phyloP scores from a whole-genome alignment of 2,329 filamentous ascomycete genomes.

The Pezicula radicicola region DNA sequence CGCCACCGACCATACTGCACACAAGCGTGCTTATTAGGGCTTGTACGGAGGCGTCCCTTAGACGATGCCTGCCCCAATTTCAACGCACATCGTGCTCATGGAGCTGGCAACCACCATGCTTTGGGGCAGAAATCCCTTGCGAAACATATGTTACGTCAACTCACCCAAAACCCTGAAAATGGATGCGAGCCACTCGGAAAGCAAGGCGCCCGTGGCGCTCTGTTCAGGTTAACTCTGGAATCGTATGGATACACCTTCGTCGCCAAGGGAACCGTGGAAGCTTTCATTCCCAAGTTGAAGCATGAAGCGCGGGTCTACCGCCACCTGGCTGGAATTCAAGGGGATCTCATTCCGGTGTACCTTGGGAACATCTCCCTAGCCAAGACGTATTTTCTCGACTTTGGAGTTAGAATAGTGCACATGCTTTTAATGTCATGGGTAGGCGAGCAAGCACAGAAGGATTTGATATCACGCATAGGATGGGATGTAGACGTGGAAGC shows the following conservation, averaged over 20 bases:
- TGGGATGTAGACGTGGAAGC: too few relatives aligned
- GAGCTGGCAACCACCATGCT: too few relatives aligned
- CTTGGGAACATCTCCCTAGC: constrained; percentile 35
- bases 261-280: constrained; percentile 35
- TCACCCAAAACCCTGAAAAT: too few relatives aligned
- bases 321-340: constrained; percentile 31
- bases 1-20: too few relatives aligned
- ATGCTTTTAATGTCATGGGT: constrained; percentile 19
- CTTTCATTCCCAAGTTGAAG: constrained; percentile 31
- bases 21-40: too few relatives aligned
- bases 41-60: too few relatives aligned
- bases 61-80: too few relatives aligned
- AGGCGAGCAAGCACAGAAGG: too few relatives aligned
- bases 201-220: constrained; percentile 32
- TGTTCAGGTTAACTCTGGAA: constrained; percentile 39
- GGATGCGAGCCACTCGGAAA: constrained; percentile 17
- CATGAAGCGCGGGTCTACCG: constrained; percentile 34
- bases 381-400: constrained; percentile 13
- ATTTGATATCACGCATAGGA: too few relatives aligned
- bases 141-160: too few relatives aligned
- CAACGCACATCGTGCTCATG: too few relatives aligned
- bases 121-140: too few relatives aligned
- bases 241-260: constrained; percentile 40
- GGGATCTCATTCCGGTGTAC: constrained; percentile 33
- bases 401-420: constrained; percentile 18